Base-by-base conservation (phyloP, 2,329 filamentous ascomycete genomes). In the Arthrobotrys musiformis region DNA sequence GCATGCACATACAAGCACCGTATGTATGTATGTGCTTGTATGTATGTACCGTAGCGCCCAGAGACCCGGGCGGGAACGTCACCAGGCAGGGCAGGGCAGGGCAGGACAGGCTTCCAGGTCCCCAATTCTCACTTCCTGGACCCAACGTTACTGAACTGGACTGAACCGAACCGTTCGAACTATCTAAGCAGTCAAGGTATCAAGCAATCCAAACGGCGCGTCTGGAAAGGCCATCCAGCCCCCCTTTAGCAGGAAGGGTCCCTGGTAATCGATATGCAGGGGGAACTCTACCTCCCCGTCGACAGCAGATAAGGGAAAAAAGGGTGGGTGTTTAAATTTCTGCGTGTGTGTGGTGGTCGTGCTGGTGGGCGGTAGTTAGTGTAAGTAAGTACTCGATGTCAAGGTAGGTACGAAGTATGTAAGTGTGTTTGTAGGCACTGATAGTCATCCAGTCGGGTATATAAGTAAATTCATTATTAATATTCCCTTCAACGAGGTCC, bases 241-340 rank as follows among this genome's bases (percentile, higher is more conserved):
- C 30, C 70, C 72, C 72, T 64, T 70, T 56, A 68, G 72, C 56
- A 70, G 64, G 64, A 69, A n/a, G 54, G 72, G 64, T 33, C 72
- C 72, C 60, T 76, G 72, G 60, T 48, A 64, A 76, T 76, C 66
- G 48, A 70, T 70, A 76, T 76, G 72, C 72, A 76, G 72, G 72
- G 72, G 72, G 44, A 66, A 48, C 19, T 48, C 64, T 40, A 56
- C 46, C 33, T 69, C 48, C 54, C 60, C 58, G 58, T 70, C 72
- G 64, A 76, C 44, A 35, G 11, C 62, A 69, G 72, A 76, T 76
- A 76, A 76, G 66, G n/a, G n/a, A n/a, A n/a, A 70, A 68, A 42
- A 42, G 11, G 40, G 40, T 19, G 40, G 40, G n/a, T 17, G n/a
- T 17, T 15, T 42, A 4, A 33, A 33, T 9, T 4, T 4, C 5